Base-by-base conservation (phyloP, 106 monocot species). In the Dactylorhiza incarnata region DNA sequence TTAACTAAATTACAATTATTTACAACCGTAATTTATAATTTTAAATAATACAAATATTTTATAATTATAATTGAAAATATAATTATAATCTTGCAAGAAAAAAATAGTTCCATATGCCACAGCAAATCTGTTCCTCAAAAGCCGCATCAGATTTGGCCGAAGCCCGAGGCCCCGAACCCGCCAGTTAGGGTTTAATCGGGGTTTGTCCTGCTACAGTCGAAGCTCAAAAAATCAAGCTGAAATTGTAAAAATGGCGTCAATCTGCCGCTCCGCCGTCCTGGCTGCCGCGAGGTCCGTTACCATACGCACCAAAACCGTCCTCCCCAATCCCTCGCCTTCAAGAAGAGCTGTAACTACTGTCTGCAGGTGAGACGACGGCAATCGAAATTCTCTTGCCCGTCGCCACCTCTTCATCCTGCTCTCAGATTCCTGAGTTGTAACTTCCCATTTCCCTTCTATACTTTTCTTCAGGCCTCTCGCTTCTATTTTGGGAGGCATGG, bases 211-310 rank as follows among this genome's bases (percentile, higher is more conserved):
- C n/a, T n/a, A n/a, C n/a, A n/a, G n/a, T n/a, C n/a, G n/a, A n/a
- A n/a, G n/a, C n/a, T n/a, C n/a, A n/a, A n/a, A n/a, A n/a, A n/a
- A n/a, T n/a, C n/a, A n/a, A n/a, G n/a, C n/a, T n/a, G n/a, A n/a
- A n/a, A n/a, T n/a, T n/a, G 51, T 9, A 17, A 56, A 50, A 45
- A 84, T 84, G 84, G 84, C 80, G 45, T 79, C 84, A 45, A 6
- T 80, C 1, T 79, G 79, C 51, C 74, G 79, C 48, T 76, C 84
- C 52, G 76, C 76, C 54, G 79, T 75, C 66, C 51, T 66, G 54
- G 71, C 76, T 72, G 73, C 79, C 66, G 61, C 52, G 58, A 69
- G 83, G 37, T 49, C 63, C 53, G 76, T 29, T 7, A 47, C 75
- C 9, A 23, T 70, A 50, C 73, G 79, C 48, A 76, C 84, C 22